These are phyloP conservation scores for Terfezia claveryi DNA, from an alignment of 495 filamentous ascomycete species.

Conservation along the genomic window DNA sequence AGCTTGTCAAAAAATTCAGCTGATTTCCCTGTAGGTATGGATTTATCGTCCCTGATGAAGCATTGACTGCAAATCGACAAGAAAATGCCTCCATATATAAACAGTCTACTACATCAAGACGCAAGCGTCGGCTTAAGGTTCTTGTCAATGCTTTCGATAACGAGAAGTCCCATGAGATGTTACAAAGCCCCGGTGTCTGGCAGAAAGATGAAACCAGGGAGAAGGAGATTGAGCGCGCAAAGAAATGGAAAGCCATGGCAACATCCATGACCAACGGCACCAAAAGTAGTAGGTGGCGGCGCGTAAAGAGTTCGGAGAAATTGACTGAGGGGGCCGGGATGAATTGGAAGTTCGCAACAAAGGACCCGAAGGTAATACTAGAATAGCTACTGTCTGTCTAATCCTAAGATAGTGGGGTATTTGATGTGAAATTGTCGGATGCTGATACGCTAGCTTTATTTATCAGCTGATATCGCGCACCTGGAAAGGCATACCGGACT, in stretches of 20 bases:
- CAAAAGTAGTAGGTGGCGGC: constrained; percentile 19
- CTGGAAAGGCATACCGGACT: constrained; percentile 96
- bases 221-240: constrained; percentile 64
- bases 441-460: too few relatives aligned
- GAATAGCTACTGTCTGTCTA: too few relatives aligned
- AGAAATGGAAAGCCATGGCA: constrained; percentile 97
- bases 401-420: too few relatives aligned
- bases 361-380: neutral
- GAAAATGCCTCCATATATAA: constrained; percentile 20
- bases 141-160: neutral
- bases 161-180: constrained; percentile 20
- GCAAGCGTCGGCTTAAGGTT: constrained; percentile 6
- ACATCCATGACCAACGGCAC: constrained; percentile 28
- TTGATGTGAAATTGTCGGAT: too few relatives aligned
- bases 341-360: neutral
- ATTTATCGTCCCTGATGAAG: constrained; percentile 47
- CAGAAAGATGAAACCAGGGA: constrained; percentile 30
- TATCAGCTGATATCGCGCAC: constrained; percentile 57
- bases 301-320: constrained; percentile 48
- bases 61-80: constrained; percentile 13
- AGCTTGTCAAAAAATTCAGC: too few relatives aligned
- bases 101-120: constrained; percentile 25
- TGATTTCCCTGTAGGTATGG: constrained; percentile 37
- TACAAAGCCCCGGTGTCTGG: neutral
- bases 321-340: neutral